Conservation (phyloP, 176 grass and related monocot genomes). For the Aegilops umbellulata region DNA sequence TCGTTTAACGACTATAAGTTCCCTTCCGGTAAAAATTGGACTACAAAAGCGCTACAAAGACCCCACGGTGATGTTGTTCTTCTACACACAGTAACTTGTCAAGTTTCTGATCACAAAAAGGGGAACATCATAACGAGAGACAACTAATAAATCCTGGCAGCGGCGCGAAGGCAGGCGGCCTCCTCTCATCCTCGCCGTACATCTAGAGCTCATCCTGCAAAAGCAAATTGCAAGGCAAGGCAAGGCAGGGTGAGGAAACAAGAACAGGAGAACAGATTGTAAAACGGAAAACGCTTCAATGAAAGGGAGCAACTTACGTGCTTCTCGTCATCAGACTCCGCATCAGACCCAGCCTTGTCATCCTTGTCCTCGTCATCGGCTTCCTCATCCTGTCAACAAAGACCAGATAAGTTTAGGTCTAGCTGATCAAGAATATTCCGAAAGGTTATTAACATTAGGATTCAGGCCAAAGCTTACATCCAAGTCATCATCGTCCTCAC, state of each 20-base stretch:
- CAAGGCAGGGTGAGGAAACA: neutral
- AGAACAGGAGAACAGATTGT: neutral
- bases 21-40: slow-evolving; percentile 2
- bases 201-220: slow-evolving; percentile 86
- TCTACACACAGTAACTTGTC: slow-evolving; percentile 32
- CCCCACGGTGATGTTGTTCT: slow-evolving; percentile 29
- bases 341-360: slow-evolving; percentile 51
- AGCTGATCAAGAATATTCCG: neutral
- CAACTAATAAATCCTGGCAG: slow-evolving; percentile 36
- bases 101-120: slow-evolving; percentile 40
- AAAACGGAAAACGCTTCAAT: neutral
- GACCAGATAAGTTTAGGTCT: neutral
- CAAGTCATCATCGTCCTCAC: slow-evolving; percentile 42
- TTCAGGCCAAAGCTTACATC: slow-evolving; percentile 23
- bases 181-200: slow-evolving; percentile 12
- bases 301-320: slow-evolving; percentile 12
- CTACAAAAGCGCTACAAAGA: slow-evolving; percentile 30
- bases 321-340: slow-evolving; percentile 46
- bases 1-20: slow-evolving; percentile 11
- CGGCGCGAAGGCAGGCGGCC: neutral
- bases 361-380: slow-evolving; percentile 50
- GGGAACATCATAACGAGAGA: slow-evolving; percentile 36
- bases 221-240: neutral
- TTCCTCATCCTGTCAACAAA: slow-evolving; percentile 43
- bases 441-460: neutral